Percentiles rank a stretch among this genome's conserved stretches.
Conservation (phyloP, 163 green algal genomes). For the Scenedesmus sp. region DNA sequence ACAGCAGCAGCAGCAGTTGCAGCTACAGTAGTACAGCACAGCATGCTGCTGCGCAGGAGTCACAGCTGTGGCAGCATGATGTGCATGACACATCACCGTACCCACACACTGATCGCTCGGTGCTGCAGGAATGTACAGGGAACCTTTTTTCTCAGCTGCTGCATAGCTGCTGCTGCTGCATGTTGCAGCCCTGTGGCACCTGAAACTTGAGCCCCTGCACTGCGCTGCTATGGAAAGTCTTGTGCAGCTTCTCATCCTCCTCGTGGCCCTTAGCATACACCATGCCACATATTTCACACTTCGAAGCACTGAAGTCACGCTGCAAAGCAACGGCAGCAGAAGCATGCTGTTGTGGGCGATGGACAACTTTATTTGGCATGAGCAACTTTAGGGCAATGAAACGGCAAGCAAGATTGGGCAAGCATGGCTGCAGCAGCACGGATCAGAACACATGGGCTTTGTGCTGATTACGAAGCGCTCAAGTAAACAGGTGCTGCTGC, state of each 20-base stretch:
- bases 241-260: slow-evolving; percentile 72
- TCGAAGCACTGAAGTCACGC: slow-evolving; percentile 41
- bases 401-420: too few relatives aligned
- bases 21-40: neutral
- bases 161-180: neutral
- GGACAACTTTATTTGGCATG: neutral
- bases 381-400: neutral
- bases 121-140: neutral
- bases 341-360: neutral
- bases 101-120: neutral
- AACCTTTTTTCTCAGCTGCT: neutral
- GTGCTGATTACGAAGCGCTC: neutral
- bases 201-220: slow-evolving; percentile 59
- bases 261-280: slow-evolving; percentile 70
- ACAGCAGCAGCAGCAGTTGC: neutral
- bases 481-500: neutral
- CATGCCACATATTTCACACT: slow-evolving; percentile 72
- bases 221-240: slow-evolving; percentile 58
- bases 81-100: neutral
- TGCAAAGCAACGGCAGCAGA: slow-evolving; percentile 29
- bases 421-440: too few relatives aligned
- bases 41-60: neutral
- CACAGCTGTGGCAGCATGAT: neutral
- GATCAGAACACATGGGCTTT: too few relatives aligned
- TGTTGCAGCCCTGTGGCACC: slow-evolving; percentile 34